Base-by-base conservation (phyloP, 2,329 filamentous ascomycete species). In the Hansfordia pulvinata region DNA sequence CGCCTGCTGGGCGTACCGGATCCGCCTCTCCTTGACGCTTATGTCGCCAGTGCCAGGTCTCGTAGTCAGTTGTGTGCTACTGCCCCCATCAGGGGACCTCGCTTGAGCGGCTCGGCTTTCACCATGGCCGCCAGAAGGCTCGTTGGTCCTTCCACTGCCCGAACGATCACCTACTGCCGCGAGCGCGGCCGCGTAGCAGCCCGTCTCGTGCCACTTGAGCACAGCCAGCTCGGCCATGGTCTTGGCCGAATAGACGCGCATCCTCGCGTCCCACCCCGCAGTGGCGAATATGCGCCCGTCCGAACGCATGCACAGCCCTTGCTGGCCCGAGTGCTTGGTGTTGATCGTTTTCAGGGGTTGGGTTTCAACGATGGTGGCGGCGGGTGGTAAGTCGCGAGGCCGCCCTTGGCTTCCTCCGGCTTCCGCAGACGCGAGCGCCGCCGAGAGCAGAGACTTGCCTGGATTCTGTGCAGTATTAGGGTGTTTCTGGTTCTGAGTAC, bases 321-420 rank as follows among this genome's bases (percentile, higher is more conserved):
- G 90, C 48, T 96, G 88, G 2, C 90, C 90, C 0, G 86, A 69
- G 49, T 96, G 90, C 44, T 79, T 88, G 2, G 88, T 94, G 39
- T 88, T 75, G 23, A 75, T 36, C 0, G 55, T 50, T 41, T 76
- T 80, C 26, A 76, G 42, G 0, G 76, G 66, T 28, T 64, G 44
- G 8, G 53, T 54, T 45, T 47, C 30, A 11, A 43, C 30, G 2
- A 33, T 23, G 9, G 25, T 8, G n/a, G 18, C 17, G 19, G 21
- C 23, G 15, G 28, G 31, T 35, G 20, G 32, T 25, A 33, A 26
- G 15, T 32, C 22, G 8, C 32, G 30, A 30, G 20, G 38, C 33
- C 25, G 35, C 22, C 18, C 35, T 20, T 39, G 25, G 17, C 33
- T 34, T 15, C 29, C 25, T n/a, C n/a, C n/a, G n/a, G n/a, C n/a